Evolutionary conservation across 2,329 filamentous ascomycete species (phyloP).

Genomic region (Arthrobotrys sinensis): DNA sequence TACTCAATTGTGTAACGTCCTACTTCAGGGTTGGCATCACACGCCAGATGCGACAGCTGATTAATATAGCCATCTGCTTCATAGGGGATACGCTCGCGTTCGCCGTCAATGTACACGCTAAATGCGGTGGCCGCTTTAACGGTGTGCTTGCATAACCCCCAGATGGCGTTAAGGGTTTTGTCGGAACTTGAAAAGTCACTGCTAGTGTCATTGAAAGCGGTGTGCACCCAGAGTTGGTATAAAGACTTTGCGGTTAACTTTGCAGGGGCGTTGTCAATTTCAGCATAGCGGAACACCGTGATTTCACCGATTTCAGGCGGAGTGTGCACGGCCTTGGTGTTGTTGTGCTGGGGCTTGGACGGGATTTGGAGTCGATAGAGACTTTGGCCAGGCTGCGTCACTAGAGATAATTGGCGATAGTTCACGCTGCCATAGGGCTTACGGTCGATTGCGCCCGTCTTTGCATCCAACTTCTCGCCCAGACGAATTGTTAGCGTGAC

Average conservation of each 20-base stretch:
- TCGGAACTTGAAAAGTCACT: conserved; percentile 14
- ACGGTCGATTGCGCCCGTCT: conserved; percentile 10
- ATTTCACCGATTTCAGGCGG: conserved; percentile 22
- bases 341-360: conserved; percentile 4
- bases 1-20: conserved; percentile 21
- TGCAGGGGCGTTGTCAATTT: conserved; percentile 27
- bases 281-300: conserved; percentile 13
- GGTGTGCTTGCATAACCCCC: conserved; percentile 24
- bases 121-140: conserved; percentile 28
- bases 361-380: conserved; percentile 17
- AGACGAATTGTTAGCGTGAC: conserved; percentile 4
- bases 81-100: conserved; percentile 26
- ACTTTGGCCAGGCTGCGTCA: not conserved
- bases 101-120: conserved; percentile 20
- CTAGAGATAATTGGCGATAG: not conserved
- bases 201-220: conserved; percentile 11
- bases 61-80: conserved; percentile 36
- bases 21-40: conserved; percentile 26
- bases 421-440: conserved; percentile 17
- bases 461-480: conserved; percentile 16
- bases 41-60: conserved; percentile 16
- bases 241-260: not conserved
- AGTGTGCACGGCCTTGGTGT: not conserved
- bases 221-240: conserved; percentile 26
- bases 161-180: conserved; percentile 20